phyloP scores from a whole-genome alignment of 352 stramenopile species.

The Phytopythium cucurbitacearum region DNA sequence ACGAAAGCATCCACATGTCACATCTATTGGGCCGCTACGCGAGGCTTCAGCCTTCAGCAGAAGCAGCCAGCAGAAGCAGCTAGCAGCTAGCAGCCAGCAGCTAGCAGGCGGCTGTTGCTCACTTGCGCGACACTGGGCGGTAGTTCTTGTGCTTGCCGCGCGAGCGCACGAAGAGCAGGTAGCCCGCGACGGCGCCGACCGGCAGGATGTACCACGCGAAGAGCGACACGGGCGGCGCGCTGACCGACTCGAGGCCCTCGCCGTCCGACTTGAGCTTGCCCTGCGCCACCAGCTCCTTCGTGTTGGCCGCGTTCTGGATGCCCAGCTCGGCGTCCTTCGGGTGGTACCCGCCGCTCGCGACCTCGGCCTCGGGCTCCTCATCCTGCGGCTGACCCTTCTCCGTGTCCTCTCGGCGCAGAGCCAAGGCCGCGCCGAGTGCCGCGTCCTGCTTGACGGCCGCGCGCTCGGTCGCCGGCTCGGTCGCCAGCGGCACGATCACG shows the following conservation, averaged over 20 bases:
- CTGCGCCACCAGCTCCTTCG: slow-evolving; percentile 31
- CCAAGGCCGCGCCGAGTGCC: slow-evolving; percentile 7
- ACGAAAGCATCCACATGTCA: too few species aligned
- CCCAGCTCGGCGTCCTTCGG: slow-evolving; percentile 65
- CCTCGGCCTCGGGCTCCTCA: slow-evolving; percentile 6
- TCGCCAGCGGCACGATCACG: slow-evolving; percentile 31
- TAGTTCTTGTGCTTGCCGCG: slow-evolving; percentile 36
- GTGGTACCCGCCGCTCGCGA: slow-evolving; percentile 34
- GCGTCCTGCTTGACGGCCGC: slow-evolving; percentile 6
- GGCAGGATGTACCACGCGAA: slow-evolving; percentile 82
- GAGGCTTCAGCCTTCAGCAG: neutral
- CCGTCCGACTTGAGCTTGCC: slow-evolving; percentile 30
- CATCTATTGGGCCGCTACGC: neutral
- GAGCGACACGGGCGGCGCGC: slow-evolving; percentile 55
- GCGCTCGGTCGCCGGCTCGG: slow-evolving; percentile 12
- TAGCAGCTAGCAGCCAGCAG: neutral
- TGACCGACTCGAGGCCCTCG: slow-evolving; percentile 32
- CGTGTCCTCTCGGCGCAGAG: slow-evolving; percentile 12
- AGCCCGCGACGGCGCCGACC: slow-evolving; percentile 53
- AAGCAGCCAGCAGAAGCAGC: neutral
- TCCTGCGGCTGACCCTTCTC: slow-evolving; percentile 10
- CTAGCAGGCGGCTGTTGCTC: neutral
- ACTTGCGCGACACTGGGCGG: slow-evolving; percentile 25
- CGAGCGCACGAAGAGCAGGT: slow-evolving; percentile 61
- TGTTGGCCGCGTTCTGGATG: slow-evolving; percentile 64